Evolutionary conservation across 2,329 filamentous ascomycete genomes (phyloP).

Genomic region (Eutypella sp.): DNA sequence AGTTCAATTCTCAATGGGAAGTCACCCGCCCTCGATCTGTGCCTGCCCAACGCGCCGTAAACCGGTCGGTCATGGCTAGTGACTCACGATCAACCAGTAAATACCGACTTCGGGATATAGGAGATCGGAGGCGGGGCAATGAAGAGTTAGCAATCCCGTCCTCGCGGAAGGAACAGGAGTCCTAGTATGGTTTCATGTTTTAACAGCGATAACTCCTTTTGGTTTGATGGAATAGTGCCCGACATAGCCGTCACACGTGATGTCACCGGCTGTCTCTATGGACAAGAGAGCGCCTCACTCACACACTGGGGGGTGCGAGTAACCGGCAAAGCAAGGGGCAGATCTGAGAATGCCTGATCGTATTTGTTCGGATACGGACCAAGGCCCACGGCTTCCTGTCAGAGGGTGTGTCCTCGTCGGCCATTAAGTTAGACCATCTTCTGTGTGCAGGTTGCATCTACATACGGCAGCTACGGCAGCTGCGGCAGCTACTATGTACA

Average conservation of each 20-base stretch:
- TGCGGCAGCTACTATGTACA: too few relatives aligned
- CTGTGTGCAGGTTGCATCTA: neutral
- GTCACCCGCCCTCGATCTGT: neutral
- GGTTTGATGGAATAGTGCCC: constrained; percentile 13
- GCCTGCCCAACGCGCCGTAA: too few relatives aligned
- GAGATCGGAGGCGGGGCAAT: constrained; percentile 1
- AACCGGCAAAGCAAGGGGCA: constrained; percentile 17
- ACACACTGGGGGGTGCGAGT: constrained; percentile 23
- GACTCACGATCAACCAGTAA: constrained; percentile 14
- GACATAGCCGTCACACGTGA: constrained; percentile 16
- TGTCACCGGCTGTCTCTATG: constrained; percentile 18
- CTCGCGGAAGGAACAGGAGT: neutral
- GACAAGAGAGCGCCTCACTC: constrained; percentile 21
- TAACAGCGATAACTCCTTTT: constrained; percentile 3
- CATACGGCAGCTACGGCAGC: too few relatives aligned
- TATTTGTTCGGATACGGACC: neutral
- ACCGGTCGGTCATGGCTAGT: constrained; percentile 5
- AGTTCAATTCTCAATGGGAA: neutral
- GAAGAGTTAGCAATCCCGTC: neutral
- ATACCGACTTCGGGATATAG: constrained; percentile 10
- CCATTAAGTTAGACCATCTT: neutral
- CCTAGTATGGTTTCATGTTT: neutral
- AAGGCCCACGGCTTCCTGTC: neutral
- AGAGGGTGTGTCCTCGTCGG: neutral
- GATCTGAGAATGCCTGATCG: constrained; percentile 9